Evolutionary conservation across 1,284 basidiomycete genomes (phyloP), one percentile per base, ranked within the genome.

Genomic region (Fomitopsis betulina): DNA sequence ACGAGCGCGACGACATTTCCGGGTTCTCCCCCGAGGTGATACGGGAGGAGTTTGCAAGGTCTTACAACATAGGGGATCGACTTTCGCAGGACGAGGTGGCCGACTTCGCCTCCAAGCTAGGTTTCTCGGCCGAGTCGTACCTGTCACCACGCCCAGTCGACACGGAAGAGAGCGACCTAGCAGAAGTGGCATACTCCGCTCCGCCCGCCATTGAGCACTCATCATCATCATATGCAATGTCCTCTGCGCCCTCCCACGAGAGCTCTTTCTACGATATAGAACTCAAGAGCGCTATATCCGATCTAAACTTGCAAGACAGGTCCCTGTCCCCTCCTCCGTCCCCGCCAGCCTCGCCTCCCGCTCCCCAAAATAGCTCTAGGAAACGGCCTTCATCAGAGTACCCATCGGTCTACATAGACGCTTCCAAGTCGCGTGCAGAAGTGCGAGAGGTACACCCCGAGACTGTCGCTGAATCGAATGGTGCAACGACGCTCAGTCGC

Each of bases 131-230:
- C 57, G 75, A 74, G 38, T 67, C 69, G n/a, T 77, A 83, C 66
- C 74, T 74, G 15, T 84, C 84, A 17, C 78, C 85, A 49, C 85
- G 86, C 15, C 85, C 83, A 0, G 73, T 85, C 52, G 77, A 80
- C 64, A 79, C 85, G 40, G 74, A 80, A 27, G 57, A 64, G 13
- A 57, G 62, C 27, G 55, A 55, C 33, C 50, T 23, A 9, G 32
- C n/a, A 7, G 47, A 51, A 19, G 38, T 35, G 2, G 10, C 49
- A 5, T 38, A 32, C 39, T 65, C 67, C 27, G 60, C 63, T 12
- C 67, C 67, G 3, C 62, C 65, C 8, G 59, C 65, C 1, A 61
- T 61, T 21, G 60, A 65, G 53, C 68, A 62, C 25, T 62, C 68
- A 0, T 62, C 60, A 7, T 64, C 68, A 5, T 62, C 60, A 7